Conservation (phyloP, 1,284 basidiomycete genomes). For the Abortiporus biennis region DNA sequence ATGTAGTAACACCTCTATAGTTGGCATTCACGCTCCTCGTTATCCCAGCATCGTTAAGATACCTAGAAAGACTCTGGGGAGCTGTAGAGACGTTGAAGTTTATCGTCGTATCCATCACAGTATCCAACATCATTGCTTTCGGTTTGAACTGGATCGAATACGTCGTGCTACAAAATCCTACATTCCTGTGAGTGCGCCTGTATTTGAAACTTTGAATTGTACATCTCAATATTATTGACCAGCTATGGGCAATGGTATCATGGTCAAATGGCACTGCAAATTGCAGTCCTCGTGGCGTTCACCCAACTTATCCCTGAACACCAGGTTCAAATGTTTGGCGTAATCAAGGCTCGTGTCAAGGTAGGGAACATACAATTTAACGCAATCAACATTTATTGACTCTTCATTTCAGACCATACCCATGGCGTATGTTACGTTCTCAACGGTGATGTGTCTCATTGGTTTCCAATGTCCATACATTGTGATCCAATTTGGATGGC, state of each 20-base stretch:
- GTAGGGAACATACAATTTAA: conserved; percentile 32
- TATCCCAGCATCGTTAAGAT: conserved; percentile 80
- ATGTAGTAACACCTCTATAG: conserved; percentile 35
- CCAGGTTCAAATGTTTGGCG: conserved; percentile 88
- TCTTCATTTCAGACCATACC: conserved; percentile 65
- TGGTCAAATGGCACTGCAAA: conserved; percentile 90
- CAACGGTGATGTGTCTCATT: conserved; percentile 82
- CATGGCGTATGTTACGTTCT: conserved; percentile 90
- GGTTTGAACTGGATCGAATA: conserved; percentile 81
- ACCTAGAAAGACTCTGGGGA: conserved; percentile 94
- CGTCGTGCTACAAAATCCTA: conserved; percentile 54
- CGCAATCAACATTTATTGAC: conserved; percentile 2
- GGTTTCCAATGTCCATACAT: conserved; percentile 94
- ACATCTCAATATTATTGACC: conserved; percentile 7
- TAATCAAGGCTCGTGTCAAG: conserved; percentile 87
- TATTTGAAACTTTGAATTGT: conserved; percentile 7
- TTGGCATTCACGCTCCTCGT: conserved; percentile 73
- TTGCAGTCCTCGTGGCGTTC: conserved; percentile 89
- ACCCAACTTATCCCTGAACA: conserved; percentile 98
- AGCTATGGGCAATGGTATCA: conserved; percentile 89
- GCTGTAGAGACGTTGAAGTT: conserved; percentile 84
- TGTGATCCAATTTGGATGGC: conserved; percentile 97
- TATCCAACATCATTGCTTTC: conserved; percentile 84
- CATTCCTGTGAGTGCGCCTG: conserved; percentile 64
- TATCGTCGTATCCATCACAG: conserved; percentile 71